Evolutionary conservation across 306 rosid genomes (phyloP), one percentile per base, ranked within the genome.

Genomic region (Vigna hirtella): DNA sequence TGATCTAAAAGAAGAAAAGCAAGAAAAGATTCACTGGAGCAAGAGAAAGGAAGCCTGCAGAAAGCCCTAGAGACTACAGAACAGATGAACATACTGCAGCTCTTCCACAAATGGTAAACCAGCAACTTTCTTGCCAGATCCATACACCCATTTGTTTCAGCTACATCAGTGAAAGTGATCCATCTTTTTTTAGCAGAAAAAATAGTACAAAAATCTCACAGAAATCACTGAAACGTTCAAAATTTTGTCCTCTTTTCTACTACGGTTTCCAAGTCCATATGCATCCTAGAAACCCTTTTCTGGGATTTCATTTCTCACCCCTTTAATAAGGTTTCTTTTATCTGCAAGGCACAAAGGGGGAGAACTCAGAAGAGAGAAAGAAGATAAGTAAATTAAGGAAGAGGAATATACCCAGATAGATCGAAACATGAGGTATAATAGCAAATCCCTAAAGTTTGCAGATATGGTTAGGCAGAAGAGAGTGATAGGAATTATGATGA

Each of bases 341-440:
- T 26, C 40, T 28, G 66, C 7, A 59, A 59, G 7, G 42, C 14
- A 57, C 4, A 61, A 58, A 12, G 16, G 9, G 22, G 47, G 5
- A 47, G 14, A 5, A 15, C 24, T 0, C 1, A 24, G 20, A 3
- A 77, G 26, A n/a, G 49, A 51, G 26, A 45, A 71, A 22, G 34
- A 56, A 56, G 4, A 66, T 6, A 11, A n/a, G 9, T 3, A 49
- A 69, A 36, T n/a, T 9, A 64, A 63, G 28, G 62, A 53, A 20
- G 13, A 18, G 45, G 32, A 53, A 24, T 34, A 40, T 73, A 65
- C 22, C 70, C 63, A 59, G 78, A 70, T 82, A 59, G 78, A 70
- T 82, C 68, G 18, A 43, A 59, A 61, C 45, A 22, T 18, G 3
- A 66, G 53, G 59, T 26, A 52, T 56, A 76, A 15, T 28, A 52